Evolutionary conservation across 176 grass and related monocot genomes (phyloP), one percentile per base, ranked within the genome.

Genomic region (Panicum miliaceum): DNA sequence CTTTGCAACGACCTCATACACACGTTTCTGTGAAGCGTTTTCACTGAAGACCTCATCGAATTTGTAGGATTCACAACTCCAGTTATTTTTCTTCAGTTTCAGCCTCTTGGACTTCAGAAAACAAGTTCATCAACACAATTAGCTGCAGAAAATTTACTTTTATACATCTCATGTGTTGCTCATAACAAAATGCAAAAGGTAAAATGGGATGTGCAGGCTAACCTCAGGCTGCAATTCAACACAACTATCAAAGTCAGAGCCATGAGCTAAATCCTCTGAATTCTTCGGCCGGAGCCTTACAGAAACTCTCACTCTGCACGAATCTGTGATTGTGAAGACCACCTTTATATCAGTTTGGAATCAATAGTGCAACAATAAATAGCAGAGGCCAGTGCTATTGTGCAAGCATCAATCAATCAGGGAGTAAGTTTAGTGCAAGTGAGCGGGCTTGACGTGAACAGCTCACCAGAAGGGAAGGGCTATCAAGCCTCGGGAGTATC

Each of bases 181-280:
- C 80, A 64, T 40, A 81, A 59, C 15, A n/a, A 75, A 38, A 42
- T 32, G 10, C 22, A 73, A 16, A 75, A 20, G 52, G 77, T 59
- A 47, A 81, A 78, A 62, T 40, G 32, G 56, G 64, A 61, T 56
- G 29, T 53, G 52, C 4, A 71, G 41, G 23, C 63, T 61, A 68
- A 98, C 96, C 96, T 98, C 96, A 81, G 96, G 81, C 67, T 95
- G 93, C 82, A 98, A 86, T 73, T 98, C 96, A 45, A 98, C 87
- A 65, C 91, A 95, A 4, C 69, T 77, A 66, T 90, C 64, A 15
- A 95, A 93, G 29, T 98, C 93, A 61, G 80, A 75, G 19, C 85
- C 85, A 42, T 85, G 75, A 62, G 82, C 76, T 36, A 86, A 82
- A 45, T 98, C 96, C 37, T 92, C 89, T 3, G 80, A 68, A 66